Conservation (phyloP, 2,329 filamentous ascomycete species). For the Colletotrichum karsti region DNA sequence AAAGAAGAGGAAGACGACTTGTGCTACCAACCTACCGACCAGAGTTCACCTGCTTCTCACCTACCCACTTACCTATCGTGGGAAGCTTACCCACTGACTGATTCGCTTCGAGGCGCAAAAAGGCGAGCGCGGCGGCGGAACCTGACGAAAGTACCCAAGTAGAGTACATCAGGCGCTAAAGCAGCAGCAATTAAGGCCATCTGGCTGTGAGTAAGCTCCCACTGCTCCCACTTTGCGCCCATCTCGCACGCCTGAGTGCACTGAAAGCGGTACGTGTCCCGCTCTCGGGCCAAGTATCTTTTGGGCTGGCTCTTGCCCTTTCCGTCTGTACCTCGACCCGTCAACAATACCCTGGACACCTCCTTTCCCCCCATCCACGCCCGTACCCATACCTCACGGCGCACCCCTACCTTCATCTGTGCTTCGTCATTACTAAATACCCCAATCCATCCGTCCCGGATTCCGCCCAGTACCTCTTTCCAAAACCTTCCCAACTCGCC, state of each 20-base stretch:
- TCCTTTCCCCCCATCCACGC: conserved; percentile 4
- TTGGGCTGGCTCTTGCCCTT: not conserved
- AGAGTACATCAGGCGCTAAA: conserved; percentile 13
- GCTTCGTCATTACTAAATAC: conserved; percentile 33
- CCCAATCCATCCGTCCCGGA: conserved; percentile 30
- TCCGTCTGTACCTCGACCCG: not conserved
- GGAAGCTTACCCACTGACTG: conserved; percentile 24
- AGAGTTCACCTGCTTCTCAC: not conserved
- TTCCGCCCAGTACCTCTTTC: conserved; percentile 22
- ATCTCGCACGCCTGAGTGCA: conserved; percentile 1
- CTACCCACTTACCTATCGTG: conserved; percentile 23
- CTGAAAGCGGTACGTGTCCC: conserved; percentile 1
- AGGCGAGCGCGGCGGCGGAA: conserved; percentile 21
- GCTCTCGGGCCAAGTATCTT: conserved; percentile 18
- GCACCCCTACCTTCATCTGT: conserved; percentile 29
- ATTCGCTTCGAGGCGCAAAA: conserved; percentile 22
- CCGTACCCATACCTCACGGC: conserved; percentile 21
- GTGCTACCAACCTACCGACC: not conserved
- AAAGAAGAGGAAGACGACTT: too few relatives aligned
- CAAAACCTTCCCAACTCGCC: conserved; percentile 28
- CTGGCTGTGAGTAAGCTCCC: conserved; percentile 25
- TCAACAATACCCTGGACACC: conserved; percentile 1
- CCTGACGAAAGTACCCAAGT: conserved; percentile 16
- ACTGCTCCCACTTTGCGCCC: conserved; percentile 15
- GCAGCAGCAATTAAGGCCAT: not conserved